Evolutionary conservation across 345 rosid species (phyloP), one percentile per base, ranked within the genome.

Genomic region (Bruguiera sexangula): DNA sequence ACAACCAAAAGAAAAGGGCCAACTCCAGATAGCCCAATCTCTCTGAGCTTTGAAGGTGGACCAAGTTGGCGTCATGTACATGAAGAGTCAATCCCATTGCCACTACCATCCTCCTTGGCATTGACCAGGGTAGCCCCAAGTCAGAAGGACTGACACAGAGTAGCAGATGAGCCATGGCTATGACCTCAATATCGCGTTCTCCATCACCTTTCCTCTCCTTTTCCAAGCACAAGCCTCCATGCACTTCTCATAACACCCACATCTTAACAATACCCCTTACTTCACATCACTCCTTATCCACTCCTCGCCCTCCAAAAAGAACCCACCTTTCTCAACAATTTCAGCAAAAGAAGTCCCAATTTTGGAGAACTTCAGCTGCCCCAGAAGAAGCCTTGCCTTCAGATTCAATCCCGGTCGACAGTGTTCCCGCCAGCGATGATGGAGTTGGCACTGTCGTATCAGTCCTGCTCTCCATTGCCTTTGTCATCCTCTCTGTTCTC

Each of bases 401-500:
- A 4, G 86, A 75, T 11, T 61, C 80, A 16, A 59, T 72, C 52
- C 66, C 79, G 34, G 37, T 80, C 26, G 86, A 82, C 30, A 73
- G 30, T 39, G 51, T 87, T 5, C 66, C 85, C 15, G 19, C 71
- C 8, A 83, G 68, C 15, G 93, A 71, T 68, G 96, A 82, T 48
- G 83, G 85, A 62, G 78, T 70, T 8, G 74, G 81, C 68, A 67
- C 61, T 61, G 46, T 89, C 32, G 76, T 90, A 57, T 79, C 83
- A 51, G 68, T 39, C 67, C 96, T 90, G 52, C 85, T 90, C 72
- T 53, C 85, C 68, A n/a, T 70, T 32, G 96, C 98, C 62, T 90
- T 93, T 58, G 60, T 72, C 64, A 84, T 80, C 70, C 84, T 90
- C 31, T 60, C 87, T 8, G 73, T 93, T 71, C 96, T 93, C 77